Conservation (phyloP, 148 eudicot species). For the Agrostemma githago region DNA sequence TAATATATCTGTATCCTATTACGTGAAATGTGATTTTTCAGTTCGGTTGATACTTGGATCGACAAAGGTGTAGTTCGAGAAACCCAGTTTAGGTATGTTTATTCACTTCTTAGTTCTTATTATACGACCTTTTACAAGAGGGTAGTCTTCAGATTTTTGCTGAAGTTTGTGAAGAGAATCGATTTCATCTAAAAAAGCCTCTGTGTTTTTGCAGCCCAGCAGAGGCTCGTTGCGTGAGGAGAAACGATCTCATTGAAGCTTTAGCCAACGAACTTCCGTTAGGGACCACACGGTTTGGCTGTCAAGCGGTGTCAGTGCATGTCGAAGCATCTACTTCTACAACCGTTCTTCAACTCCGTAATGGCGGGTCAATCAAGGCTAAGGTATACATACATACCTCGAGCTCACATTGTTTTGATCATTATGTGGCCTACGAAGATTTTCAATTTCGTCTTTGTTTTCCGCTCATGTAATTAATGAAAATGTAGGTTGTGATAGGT, state of each 20-base stretch:
- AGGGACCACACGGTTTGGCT: slow-evolving; percentile 38
- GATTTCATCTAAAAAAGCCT: too few relatives aligned
- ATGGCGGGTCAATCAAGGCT: slow-evolving; percentile 35
- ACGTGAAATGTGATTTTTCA: background rate
- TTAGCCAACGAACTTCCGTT: slow-evolving; percentile 45
- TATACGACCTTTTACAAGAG: too few relatives aligned
- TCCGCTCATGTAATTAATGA: background rate
- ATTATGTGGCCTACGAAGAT: too few relatives aligned
- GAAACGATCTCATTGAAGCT: slow-evolving; percentile 41
- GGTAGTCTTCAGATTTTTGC: too few relatives aligned
- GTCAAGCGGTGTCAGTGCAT: slow-evolving; percentile 37
- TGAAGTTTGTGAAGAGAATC: too few relatives aligned
- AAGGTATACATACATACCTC: slow-evolving; percentile 32
- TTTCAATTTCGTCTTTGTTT: too few relatives aligned
- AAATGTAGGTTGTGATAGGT: slow-evolving; percentile 43
- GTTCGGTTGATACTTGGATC: slow-evolving; percentile 26
- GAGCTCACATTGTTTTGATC: too few relatives aligned
- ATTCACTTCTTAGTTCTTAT: background rate
- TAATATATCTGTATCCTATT: background rate
- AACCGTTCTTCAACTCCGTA: slow-evolving; percentile 32
- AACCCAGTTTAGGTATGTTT: slow-evolving; percentile 20
- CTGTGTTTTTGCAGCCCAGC: slow-evolving; percentile 19
- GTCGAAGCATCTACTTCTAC: slow-evolving; percentile 23
- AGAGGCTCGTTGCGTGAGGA: slow-evolving; percentile 43
- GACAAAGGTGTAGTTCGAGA: slow-evolving; percentile 28